Evolutionary conservation across 441 rosid species (phyloP).

Genomic region (Pelargonium australe): DNA sequence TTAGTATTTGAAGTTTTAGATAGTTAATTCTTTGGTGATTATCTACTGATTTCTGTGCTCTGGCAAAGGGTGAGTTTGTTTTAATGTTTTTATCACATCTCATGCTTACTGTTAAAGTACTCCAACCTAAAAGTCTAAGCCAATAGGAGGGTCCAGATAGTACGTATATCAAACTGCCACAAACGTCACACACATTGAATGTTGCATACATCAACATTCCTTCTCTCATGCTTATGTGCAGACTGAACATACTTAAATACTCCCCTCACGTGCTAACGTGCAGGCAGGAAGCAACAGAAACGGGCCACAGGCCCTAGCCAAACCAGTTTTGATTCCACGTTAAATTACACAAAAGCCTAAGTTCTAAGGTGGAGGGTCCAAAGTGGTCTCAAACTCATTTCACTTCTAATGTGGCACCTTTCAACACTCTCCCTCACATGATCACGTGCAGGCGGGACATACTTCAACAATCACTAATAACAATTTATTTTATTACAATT

Average conservation of each 20-base stretch:
- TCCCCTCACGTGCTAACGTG: too few species aligned
- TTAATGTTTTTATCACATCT: not conserved
- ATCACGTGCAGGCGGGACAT: not conserved
- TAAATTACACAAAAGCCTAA: not conserved
- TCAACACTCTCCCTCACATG: not conserved
- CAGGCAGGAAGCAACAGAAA: not conserved
- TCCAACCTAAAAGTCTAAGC: not conserved
- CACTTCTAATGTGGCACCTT: not conserved
- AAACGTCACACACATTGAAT: not conserved
- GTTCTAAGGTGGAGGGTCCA: not conserved
- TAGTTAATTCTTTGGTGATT: not conserved
- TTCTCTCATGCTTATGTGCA: too few species aligned
- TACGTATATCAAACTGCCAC: not conserved
- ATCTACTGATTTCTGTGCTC: slow-evolving; percentile 4
- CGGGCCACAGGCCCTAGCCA: not conserved
- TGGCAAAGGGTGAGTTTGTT: not conserved
- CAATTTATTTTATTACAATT: not conserved
- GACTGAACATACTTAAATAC: too few species aligned
- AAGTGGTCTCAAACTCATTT: not conserved
- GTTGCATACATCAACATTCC: not conserved
- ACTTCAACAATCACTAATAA: not conserved
- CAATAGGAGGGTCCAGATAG: not conserved
- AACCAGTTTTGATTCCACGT: not conserved
- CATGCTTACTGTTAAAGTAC: not conserved
- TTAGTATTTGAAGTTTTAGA: not conserved